Evolutionary conservation across 1,139 yeast genomes (phyloP).

Genomic region (Taphrina confusa): DNA sequence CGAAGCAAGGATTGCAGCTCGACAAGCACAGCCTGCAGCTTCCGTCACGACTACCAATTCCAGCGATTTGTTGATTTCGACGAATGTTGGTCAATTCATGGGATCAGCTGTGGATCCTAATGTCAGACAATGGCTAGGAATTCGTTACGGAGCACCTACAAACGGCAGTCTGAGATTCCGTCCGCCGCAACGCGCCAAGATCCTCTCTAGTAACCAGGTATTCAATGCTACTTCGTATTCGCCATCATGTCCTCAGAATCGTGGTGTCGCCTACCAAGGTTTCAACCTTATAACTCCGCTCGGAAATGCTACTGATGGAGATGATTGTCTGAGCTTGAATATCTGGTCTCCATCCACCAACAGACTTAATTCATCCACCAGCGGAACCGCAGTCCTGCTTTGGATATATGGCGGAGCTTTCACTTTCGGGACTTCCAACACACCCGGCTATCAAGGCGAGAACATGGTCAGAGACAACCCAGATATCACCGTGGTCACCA

Average conservation of each 20-base stretch:
- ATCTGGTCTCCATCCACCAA: constrained; percentile 25
- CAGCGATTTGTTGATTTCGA: constrained; percentile 1
- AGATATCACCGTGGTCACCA: constrained; percentile 17
- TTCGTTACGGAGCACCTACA: constrained; percentile 22
- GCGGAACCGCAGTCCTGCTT: constrained; percentile 26
- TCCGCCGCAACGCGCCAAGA: constrained; percentile 25
- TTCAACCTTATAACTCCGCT: constrained; percentile 14
- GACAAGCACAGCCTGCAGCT: not conserved
- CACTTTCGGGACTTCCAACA: constrained; percentile 24
- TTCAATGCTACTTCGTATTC: constrained; percentile 28
- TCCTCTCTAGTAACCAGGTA: not conserved
- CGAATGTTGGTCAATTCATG: constrained; percentile 26
- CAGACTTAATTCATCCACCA: constrained; percentile 7
- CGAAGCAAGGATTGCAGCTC: not conserved
- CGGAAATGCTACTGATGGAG: constrained; percentile 31
- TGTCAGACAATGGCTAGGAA: constrained; percentile 27
- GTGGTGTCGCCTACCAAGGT: constrained; percentile 13
- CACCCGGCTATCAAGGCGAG: constrained; percentile 23
- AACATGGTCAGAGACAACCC: constrained; percentile 18
- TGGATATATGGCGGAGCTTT: constrained; percentile 33
- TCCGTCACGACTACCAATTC: constrained; percentile 1
- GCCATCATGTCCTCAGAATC: constrained; percentile 27
- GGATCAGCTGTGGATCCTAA: constrained; percentile 3
- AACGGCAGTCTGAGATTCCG: constrained; percentile 22
- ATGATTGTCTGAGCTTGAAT: constrained; percentile 31